These are phyloP conservation scores for Picea sitchensis DNA, from an alignment of 75 land plant species.

Conservation along the genomic window DNA sequence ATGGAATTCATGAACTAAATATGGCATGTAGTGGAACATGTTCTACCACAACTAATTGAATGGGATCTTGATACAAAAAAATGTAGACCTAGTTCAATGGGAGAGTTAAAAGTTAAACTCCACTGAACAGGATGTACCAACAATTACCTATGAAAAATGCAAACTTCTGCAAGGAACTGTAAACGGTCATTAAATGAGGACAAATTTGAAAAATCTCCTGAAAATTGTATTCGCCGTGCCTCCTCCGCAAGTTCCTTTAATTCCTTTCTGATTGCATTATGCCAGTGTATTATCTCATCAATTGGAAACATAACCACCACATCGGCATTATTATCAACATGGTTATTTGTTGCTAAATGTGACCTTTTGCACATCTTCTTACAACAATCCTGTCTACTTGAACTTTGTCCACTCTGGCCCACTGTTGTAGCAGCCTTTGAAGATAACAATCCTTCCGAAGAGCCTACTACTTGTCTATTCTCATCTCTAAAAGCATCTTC, in stretches of 20 bases:
- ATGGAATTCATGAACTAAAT: background rate
- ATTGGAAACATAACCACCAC: constrained; percentile 31
- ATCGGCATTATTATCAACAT: background rate
- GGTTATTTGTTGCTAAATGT: constrained; percentile 17
- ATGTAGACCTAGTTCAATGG: background rate
- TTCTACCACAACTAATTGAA: background rate
- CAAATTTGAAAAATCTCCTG: constrained; percentile 57
- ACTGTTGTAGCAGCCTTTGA: background rate
- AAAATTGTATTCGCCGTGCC: constrained; percentile 46
- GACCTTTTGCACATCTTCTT: constrained; percentile 38
- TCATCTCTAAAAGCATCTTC: constrained; percentile 15
- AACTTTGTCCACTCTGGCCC: constrained; percentile 6
- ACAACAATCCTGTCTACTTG: constrained; percentile 19
- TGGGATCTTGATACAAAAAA: background rate
- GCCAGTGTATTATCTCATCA: constrained; percentile 76
- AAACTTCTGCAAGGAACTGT: constrained; percentile 74
- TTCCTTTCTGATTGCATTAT: constrained; percentile 71
- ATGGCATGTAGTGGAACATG: background rate
- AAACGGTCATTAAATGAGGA: constrained; percentile 50
- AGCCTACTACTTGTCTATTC: background rate
- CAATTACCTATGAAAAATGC: constrained; percentile 76
- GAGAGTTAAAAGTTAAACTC: background rate
- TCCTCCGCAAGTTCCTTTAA: constrained; percentile 58
- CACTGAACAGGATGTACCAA: background rate
- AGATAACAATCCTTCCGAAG: constrained; percentile 2